phyloP scores from a whole-genome alignment of 108 stramenopile species.

The Bacterosira constricta region DNA sequence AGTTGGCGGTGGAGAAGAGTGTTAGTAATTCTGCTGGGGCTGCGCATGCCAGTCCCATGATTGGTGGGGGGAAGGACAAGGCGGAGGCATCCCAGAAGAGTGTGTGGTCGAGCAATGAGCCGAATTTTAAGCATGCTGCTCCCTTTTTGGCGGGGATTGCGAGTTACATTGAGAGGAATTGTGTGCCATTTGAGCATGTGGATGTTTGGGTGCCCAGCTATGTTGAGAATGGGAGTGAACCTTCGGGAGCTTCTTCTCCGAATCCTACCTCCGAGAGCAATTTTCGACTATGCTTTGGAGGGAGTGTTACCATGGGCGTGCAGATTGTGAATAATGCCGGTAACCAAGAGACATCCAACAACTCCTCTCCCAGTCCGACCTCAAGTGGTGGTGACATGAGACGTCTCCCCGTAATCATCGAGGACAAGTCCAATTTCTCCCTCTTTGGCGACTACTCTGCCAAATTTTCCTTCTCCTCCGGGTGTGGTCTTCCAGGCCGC shows the following conservation, averaged over 20 bases:
- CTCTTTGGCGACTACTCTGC: slow-evolving; percentile 84
- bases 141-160: slow-evolving; percentile 72
- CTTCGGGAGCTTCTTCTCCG: slow-evolving; percentile 42
- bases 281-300: slow-evolving; percentile 81
- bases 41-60: background rate
- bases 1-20: slow-evolving; percentile 20
- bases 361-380: no score
- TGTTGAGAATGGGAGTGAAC: no score
- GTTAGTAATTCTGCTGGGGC: background rate
- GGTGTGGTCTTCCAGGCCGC: slow-evolving; percentile 83
- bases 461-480: slow-evolving; percentile 83
- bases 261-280: background rate
- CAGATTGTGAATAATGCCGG: slow-evolving; percentile 30
- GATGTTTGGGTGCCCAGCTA: slow-evolving; percentile 87
- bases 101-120: background rate
- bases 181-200: slow-evolving; percentile 79
- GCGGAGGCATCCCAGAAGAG: background rate
- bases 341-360: no score
- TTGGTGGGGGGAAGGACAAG: slow-evolving; percentile 1
- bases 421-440: slow-evolving; percentile 59
- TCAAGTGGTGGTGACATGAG: slow-evolving; percentile 38
- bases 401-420: slow-evolving; percentile 21
- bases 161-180: slow-evolving; percentile 64
- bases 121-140: slow-evolving; percentile 45
- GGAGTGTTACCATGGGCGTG: slow-evolving; percentile 50